phyloP scores from a whole-genome alignment of 352 stramenopile species.

The Globisporangium ultimum region DNA sequence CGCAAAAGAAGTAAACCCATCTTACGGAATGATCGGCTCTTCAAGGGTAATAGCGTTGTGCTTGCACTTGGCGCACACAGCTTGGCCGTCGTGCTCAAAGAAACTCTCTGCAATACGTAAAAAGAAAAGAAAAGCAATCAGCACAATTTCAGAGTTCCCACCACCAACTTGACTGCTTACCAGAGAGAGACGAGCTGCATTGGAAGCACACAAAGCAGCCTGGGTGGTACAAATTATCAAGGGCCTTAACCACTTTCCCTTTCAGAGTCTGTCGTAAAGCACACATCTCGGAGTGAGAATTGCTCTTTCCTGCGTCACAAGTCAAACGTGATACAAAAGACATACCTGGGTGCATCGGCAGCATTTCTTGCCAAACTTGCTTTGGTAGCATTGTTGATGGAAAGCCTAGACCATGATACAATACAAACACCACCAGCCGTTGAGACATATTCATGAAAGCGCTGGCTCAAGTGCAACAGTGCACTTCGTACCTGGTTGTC shows the following conservation, averaged over 20 bases:
- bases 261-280: slow-evolving; percentile 44
- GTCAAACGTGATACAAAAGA: neutral
- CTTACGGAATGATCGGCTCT: slow-evolving; percentile 43
- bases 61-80: slow-evolving; percentile 78
- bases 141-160: neutral
- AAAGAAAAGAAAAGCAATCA: neutral
- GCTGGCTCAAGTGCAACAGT: neutral
- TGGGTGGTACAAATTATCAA: slow-evolving; percentile 83
- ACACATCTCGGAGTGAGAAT: no score
- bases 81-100: slow-evolving; percentile 74
- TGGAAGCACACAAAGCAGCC: slow-evolving; percentile 81
- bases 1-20: slow-evolving; percentile 5
- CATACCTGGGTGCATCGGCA: slow-evolving; percentile 66
- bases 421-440: no score
- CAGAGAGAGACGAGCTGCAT: slow-evolving; percentile 71
- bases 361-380: slow-evolving; percentile 76
- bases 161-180: slow-evolving; percentile 20
- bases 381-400: slow-evolving; percentile 78
- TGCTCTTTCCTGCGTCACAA: neutral
- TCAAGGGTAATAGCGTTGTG: slow-evolving; percentile 60
- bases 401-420: slow-evolving; percentile 46
- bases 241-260: slow-evolving; percentile 81
- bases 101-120: slow-evolving; percentile 65
- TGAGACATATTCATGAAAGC: no score
- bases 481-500: slow-evolving; percentile 48